These are phyloP conservation scores for Sporothrix dimorphospora DNA, from an alignment of 2,329 filamentous ascomycete species.

Conservation along the genomic window DNA sequence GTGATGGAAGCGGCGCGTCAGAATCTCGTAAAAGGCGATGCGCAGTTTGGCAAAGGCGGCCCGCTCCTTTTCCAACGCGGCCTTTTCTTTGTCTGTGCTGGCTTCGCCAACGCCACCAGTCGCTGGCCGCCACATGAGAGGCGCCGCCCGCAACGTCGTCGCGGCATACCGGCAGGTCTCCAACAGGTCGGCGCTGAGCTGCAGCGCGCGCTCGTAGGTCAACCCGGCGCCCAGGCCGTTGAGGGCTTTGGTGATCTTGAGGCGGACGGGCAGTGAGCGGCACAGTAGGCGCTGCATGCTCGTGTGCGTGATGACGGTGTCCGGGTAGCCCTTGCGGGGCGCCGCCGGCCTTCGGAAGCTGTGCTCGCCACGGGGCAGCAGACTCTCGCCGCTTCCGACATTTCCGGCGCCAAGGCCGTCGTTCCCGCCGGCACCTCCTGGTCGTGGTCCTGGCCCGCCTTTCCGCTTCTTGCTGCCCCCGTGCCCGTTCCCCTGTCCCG, in stretches of 20 bases:
- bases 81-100: neutral
- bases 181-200: conserved; percentile 33
- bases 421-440: no score
- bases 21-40: conserved; percentile 32
- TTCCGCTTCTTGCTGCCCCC: conserved; percentile 13
- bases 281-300: conserved; percentile 37
- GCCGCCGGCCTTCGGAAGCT: neutral
- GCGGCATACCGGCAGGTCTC: conserved; percentile 32
- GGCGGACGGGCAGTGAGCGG: conserved; percentile 32
- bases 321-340: conserved; percentile 22
- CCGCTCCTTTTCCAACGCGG: neutral
- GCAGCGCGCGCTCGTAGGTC: conserved; percentile 34
- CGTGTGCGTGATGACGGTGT: conserved; percentile 31
- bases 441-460: neutral
- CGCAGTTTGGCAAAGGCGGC: conserved; percentile 30
- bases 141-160: conserved; percentile 21
- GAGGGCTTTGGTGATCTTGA: conserved; percentile 32
- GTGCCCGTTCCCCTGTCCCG: neutral
- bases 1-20: conserved; percentile 35
- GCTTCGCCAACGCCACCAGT: neutral
- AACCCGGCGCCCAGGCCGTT: conserved; percentile 32
- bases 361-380: neutral
- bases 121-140: conserved; percentile 14
- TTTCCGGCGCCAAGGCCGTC: neutral
- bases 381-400: neutral